phyloP scores from a whole-genome alignment of 1,284 basidiomycete species.

The Mycena sp. region DNA sequence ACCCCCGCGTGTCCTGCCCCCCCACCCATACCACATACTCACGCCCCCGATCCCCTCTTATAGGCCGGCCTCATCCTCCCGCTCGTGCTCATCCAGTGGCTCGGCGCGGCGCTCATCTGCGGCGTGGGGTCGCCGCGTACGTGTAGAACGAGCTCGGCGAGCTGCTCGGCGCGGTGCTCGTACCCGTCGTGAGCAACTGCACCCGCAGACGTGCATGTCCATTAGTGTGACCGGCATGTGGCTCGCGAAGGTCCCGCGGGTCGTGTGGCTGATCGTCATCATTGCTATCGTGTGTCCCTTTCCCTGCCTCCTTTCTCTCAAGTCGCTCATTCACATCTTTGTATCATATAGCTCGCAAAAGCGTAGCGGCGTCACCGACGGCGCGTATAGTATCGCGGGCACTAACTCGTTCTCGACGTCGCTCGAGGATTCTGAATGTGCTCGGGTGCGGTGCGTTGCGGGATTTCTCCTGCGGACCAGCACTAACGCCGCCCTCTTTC shows the following conservation, averaged over 20 bases:
- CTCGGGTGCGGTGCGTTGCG: slow-evolving; percentile 60
- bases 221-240: slow-evolving; percentile 25
- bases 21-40: too few species aligned
- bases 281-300: slow-evolving; percentile 24
- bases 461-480: too few species aligned
- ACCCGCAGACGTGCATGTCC: slow-evolving; percentile 23
- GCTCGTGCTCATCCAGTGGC: slow-evolving; percentile 74
- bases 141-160: slow-evolving; percentile 71
- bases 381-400: slow-evolving; percentile 19
- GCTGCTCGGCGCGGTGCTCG: too few species aligned
- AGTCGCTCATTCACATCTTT: not conserved
- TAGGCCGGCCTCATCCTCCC: slow-evolving; percentile 79
- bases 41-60: not conserved
- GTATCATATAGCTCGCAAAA: not conserved
- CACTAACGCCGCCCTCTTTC: too few species aligned
- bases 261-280: slow-evolving; percentile 30
- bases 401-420: slow-evolving; percentile 27
- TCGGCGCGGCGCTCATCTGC: slow-evolving; percentile 72
- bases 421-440: slow-evolving; percentile 39
- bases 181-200: slow-evolving; percentile 66
- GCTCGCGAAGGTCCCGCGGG: slow-evolving; percentile 28
- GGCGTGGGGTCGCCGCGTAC: slow-evolving; percentile 63
- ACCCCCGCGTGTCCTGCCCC: not conserved
- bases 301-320: not conserved
- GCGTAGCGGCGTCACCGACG: too few species aligned